Conservation (phyloP, 2,329 filamentous ascomycete species). For the Aureobasidium leucospermi region DNA sequence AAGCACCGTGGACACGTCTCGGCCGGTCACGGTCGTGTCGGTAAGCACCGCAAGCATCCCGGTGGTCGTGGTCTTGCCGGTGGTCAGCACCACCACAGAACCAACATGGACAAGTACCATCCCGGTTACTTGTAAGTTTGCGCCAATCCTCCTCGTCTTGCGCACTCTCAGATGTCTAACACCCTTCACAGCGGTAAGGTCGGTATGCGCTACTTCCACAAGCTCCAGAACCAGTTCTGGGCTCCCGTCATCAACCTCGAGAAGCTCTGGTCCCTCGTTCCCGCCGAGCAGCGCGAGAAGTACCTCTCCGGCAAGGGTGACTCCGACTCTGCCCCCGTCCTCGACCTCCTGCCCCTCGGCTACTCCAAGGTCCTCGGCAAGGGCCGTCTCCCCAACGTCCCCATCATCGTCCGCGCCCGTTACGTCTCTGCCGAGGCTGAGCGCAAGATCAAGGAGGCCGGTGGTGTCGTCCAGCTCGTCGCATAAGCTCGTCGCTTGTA, state of each 20-base stretch:
- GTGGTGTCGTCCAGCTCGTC: conserved; percentile 91
- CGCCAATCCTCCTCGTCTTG: conserved; percentile 60
- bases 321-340: conserved; percentile 90
- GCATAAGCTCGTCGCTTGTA: conserved; percentile 51
- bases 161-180: conserved; percentile 48
- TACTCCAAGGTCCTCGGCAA: conserved; percentile 99
- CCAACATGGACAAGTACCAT: conserved; percentile 89
- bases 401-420: conserved; percentile 87
- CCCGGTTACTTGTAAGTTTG: conserved; percentile 77
- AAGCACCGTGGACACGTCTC: conserved; percentile 96
- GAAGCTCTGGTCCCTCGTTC: conserved; percentile 92
- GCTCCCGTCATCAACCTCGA: conserved; percentile 13
- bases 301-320: conserved; percentile 78
- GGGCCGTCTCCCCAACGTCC: conserved; percentile 88
- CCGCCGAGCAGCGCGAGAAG: conserved; percentile 83
- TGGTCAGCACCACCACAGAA: conserved; percentile 98
- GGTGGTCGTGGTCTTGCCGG: conserved; percentile 82
- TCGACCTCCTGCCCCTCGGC: conserved; percentile 94
- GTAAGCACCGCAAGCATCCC: conserved; percentile 92
- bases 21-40: conserved; percentile 95
- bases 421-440: conserved; percentile 95
- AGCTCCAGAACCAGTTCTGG: conserved; percentile 77
- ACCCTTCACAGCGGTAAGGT: conserved; percentile 61
- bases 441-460: conserved; percentile 97
- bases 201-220: conserved; percentile 69